Evolutionary conservation across 208 protist species (phyloP).

Genomic region (Leishmania braziliensis): DNA sequence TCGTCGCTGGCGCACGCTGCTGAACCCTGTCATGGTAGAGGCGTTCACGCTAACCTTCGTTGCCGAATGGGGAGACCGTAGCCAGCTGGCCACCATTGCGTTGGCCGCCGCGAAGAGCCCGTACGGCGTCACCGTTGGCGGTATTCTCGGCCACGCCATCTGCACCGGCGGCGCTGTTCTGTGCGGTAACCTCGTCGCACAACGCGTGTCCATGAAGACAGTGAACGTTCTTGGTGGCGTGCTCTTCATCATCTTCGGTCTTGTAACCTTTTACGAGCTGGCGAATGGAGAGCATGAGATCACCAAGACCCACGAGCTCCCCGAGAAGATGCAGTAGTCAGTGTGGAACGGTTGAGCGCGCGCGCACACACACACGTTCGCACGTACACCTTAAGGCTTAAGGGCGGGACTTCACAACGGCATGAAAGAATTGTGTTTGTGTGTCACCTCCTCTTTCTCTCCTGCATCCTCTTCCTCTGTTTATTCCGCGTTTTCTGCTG

Average conservation of each 20-base stretch:
- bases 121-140: constrained; percentile 93
- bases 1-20: constrained; percentile 47
- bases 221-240: constrained; percentile 81
- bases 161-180: constrained; percentile 95
- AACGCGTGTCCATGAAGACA: constrained; percentile 74
- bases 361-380: neutral
- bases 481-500: neutral
- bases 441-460: neutral
- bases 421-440: neutral
- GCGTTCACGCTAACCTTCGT: constrained; percentile 96
- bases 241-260: constrained; percentile 84
- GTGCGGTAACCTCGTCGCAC: constrained; percentile 82
- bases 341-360: neutral
- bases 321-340: neutral
- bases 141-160: constrained; percentile 92
- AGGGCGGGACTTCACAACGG: neutral
- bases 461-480: neutral
- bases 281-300: constrained; percentile 38
- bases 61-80: constrained; percentile 97
- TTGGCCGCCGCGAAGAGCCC: constrained; percentile 93
- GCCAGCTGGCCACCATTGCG: constrained; percentile 96
- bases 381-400: neutral
- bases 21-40: constrained; percentile 87
- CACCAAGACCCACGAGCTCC: constrained; percentile 20
- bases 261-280: constrained; percentile 68